Evolutionary conservation across 2,329 filamentous ascomycete genomes (phyloP).

Genomic region (Aspergillus jensenii): DNA sequence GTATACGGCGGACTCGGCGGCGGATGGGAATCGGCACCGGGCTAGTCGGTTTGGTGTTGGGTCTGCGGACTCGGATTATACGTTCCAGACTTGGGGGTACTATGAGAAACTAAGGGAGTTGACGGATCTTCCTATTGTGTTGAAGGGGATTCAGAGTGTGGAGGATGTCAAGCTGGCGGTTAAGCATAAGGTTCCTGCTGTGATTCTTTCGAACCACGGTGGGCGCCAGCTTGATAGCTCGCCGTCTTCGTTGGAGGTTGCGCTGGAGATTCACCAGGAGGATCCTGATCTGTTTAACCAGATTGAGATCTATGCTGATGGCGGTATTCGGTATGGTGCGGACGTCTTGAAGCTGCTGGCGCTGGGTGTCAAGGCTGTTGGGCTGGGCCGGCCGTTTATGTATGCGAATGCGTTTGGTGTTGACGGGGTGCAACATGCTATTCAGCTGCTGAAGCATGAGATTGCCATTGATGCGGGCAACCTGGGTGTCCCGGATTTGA

Average conservation of each 20-base stretch:
- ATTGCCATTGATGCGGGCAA: constrained; percentile 13
- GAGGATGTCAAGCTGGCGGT: constrained; percentile 19
- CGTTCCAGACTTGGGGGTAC: constrained; percentile 8
- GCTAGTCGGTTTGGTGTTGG: constrained; percentile 9
- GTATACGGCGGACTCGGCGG: constrained; percentile 84
- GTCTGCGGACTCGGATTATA: constrained; percentile 1
- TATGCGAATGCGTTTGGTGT: constrained; percentile 23
- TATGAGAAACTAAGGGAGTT: constrained; percentile 7
- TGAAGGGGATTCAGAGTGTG: constrained; percentile 19
- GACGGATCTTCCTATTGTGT: constrained; percentile 12
- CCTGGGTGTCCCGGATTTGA: constrained; percentile 5
- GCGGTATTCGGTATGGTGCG: constrained; percentile 52
- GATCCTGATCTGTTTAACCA: constrained; percentile 49
- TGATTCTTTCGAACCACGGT: constrained; percentile 32
- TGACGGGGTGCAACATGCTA: constrained; percentile 15
- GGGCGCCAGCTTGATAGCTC: constrained; percentile 42
- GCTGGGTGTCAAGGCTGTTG: constrained; percentile 53
- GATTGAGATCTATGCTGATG: constrained; percentile 53
- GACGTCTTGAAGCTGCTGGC: constrained; percentile 55
- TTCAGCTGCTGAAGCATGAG: constrained; percentile 14
- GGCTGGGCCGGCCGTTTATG: constrained; percentile 41
- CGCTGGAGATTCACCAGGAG: constrained; percentile 50
- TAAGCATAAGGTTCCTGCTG: constrained; percentile 38
- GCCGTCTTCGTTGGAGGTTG: constrained; percentile 47
- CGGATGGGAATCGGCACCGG: constrained; percentile 71